Evolutionary conservation across 257 asterid genomes (phyloP).

Genomic region (Solanum chilense): DNA sequence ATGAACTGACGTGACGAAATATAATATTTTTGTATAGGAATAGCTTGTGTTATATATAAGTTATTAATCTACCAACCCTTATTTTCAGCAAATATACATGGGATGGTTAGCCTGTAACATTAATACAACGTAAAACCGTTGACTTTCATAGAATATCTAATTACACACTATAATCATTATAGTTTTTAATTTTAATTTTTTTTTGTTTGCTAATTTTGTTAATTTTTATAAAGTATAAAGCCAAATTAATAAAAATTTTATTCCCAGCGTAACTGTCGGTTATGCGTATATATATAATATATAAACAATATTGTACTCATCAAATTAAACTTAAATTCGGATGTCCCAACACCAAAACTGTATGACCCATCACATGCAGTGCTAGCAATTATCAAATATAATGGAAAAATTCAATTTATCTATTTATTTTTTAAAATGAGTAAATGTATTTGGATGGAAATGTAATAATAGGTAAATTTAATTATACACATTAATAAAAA

Average conservation of each 20-base stretch:
- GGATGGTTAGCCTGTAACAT: background rate
- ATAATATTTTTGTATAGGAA: background rate
- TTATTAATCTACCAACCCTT: background rate
- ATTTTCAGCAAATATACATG: background rate
- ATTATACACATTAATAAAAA: too few relatives aligned
- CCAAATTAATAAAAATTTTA: background rate
- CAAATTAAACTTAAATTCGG: background rate
- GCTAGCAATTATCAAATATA: too few relatives aligned
- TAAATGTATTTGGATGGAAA: too few relatives aligned
- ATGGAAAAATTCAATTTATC: too few relatives aligned
- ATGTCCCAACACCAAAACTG: background rate
- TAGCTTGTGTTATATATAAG: background rate
- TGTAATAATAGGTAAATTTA: too few relatives aligned
- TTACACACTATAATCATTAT: background rate
- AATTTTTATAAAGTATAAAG: background rate
- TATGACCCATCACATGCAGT: too few relatives aligned
- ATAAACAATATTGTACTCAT: background rate
- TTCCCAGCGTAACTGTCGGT: background rate
- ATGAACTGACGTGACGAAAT: background rate
- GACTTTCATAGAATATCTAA: background rate
- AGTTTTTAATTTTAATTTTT: background rate
- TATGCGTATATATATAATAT: too few relatives aligned
- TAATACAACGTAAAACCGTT: background rate
- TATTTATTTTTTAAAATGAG: too few relatives aligned
- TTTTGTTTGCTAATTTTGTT: background rate